Base-by-base conservation (phyloP, 2,329 filamentous ascomycete species). In the Gyromitra esculenta region DNA sequence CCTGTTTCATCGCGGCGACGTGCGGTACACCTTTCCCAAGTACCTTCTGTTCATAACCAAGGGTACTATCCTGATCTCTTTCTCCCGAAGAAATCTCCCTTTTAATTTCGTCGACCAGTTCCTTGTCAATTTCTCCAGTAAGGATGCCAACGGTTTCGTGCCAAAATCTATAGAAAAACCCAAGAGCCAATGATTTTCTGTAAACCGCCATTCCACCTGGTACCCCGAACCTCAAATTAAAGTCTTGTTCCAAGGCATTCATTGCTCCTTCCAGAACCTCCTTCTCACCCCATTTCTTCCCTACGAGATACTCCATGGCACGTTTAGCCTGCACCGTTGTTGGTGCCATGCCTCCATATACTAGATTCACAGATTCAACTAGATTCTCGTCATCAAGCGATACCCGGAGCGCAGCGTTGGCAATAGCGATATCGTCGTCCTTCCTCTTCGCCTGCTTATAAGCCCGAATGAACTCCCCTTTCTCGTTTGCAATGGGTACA, bases 131-230 rank as follows among this genome's bases (percentile, higher is more conserved):
- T 77, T 79, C 80, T 2, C 81, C 86, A 21, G 87, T 85, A 0
- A 96, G 83, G 37, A 87, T 87, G 0, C 89, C 87, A 54, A 97
- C 86, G 0, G 95, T 88, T 77, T 98, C 95, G 81, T 98, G 92
- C 82, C 97, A 98, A 84, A 97, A 99, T 50, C 94, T 91, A 84
- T 98, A 98, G 84, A 98, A 98, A 87, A 99, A 97, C 1, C 94
- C 91, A 67, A 98, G 86, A 0, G 96, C 95, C 7, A 99, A 85
- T 0, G 94, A 92, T 82, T 96, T 97, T 37, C 96, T 88, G 82
- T 98, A 99, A 0, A 94, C 97, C 0, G 96, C 95, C 96, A 99
- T 99, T 48, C 96, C 96, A 79, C 96, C 96, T 0, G 95, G 96
- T 0, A 99, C 96, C 68, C 94, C 91, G 81, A 97, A 98, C 3